Conservation (phyloP, 306 rosid genomes). For the Acacia confusa region DNA sequence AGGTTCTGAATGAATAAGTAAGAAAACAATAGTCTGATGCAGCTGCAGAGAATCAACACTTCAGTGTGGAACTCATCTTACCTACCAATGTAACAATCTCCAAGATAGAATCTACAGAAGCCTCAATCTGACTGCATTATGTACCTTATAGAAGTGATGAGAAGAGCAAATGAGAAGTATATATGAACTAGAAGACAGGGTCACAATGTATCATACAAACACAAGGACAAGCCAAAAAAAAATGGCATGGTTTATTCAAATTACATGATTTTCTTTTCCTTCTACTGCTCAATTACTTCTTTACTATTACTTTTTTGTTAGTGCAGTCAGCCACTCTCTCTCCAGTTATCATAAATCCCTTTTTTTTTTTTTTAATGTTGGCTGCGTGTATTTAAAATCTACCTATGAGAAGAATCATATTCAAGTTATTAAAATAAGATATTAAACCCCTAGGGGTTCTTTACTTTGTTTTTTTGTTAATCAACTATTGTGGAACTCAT, state of each 20-base stretch:
- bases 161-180: slow-evolving; percentile 19
- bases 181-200: slow-evolving; percentile 31
- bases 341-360: background rate
- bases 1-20: slow-evolving; percentile 12
- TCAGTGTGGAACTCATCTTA: slow-evolving; percentile 13
- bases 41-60: slow-evolving; percentile 28
- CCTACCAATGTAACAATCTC: slow-evolving; percentile 27
- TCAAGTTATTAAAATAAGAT: background rate
- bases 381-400: background rate
- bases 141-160: slow-evolving; percentile 5
- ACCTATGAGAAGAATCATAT: background rate
- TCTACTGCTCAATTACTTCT: background rate
- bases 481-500: background rate
- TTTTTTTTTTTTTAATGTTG: background rate
- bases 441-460: background rate
- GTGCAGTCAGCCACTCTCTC: background rate
- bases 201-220: slow-evolving; percentile 33
- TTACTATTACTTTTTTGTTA: background rate
- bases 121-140: slow-evolving; percentile 31
- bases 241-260: background rate
- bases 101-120: slow-evolving; percentile 32
- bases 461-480: too few relatives aligned
- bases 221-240: background rate
- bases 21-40: slow-evolving; percentile 24
- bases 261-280: background rate